A percentile compares a stretch with the other conserved stretches of the same genome.
These are phyloP conservation scores for Agaricales sp. DNA, from an alignment of 1,284 basidiomycete genomes.

Conservation along the genomic window DNA sequence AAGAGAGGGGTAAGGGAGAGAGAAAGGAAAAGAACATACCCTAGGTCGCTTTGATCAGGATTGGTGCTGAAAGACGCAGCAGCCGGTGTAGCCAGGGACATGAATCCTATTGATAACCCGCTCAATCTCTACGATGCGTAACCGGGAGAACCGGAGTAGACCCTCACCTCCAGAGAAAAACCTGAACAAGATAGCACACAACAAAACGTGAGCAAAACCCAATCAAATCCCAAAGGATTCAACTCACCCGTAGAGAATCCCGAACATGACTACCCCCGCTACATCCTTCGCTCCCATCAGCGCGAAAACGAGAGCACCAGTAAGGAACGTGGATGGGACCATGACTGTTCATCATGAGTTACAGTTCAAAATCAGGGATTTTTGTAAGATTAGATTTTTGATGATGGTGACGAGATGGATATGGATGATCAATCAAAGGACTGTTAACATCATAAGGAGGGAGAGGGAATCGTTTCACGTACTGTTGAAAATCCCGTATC, in stretches of 20 bases:
- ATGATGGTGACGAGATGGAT: not conserved
- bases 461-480: slow-evolving; percentile 7
- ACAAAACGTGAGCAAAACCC: not conserved
- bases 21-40: slow-evolving; percentile 18
- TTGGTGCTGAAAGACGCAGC: slow-evolving; percentile 27
- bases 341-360: slow-evolving; percentile 19
- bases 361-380: slow-evolving; percentile 1
- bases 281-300: slow-evolving; percentile 29
- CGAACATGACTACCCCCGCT: slow-evolving; percentile 28
- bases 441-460: not conserved
- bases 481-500: slow-evolving; percentile 27
- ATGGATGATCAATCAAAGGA: not conserved
- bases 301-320: slow-evolving; percentile 29
- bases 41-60: slow-evolving; percentile 30
- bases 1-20: not conserved
- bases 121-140: not conserved
- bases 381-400: not conserved
- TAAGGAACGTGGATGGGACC: slow-evolving; percentile 25
- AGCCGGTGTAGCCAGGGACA: slow-evolving; percentile 31
- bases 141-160: not conserved
- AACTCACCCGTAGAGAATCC: slow-evolving; percentile 35
- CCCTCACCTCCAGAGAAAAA: slow-evolving; percentile 1
- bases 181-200: slow-evolving; percentile 2
- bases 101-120: slow-evolving; percentile 16
- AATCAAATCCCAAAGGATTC: slow-evolving; percentile 13